Evolutionary conservation across 2,329 filamentous ascomycete species (phyloP), one percentile per base, ranked within the genome.

Genomic region (Pseudogymnoascus sp.): DNA sequence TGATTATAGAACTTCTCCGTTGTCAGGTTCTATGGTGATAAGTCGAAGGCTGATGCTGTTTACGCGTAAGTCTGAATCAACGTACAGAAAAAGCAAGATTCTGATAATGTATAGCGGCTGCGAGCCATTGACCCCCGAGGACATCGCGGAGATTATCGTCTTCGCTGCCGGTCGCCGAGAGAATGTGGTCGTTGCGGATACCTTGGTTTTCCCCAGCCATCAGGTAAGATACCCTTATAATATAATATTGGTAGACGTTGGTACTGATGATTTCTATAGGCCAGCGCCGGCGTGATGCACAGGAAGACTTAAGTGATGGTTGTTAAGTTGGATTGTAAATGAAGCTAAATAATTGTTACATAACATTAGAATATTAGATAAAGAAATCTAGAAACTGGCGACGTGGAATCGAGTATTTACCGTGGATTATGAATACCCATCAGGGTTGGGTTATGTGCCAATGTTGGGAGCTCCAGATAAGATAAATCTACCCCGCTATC

Each of bases 101-200:
- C 61, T 68, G 51, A 51, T 41, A 25, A 25, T 61, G 13, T 67
- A 67, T 67, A 90, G 87, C 65, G 89, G 88, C 62, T 88, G 85
- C 69, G 90, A 96, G 69, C 92, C 93, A 43, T 80, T 97, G 69
- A 96, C 92, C 0, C 90, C 90, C 0, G 90, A 95, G 61, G 93
- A 97, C 73, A 92, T 97, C 72, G 93, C 93, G 11, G 93, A 97
- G 78, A 83, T 96, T 31, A 82, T 96, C 36, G 92, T 97, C 6
- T 97, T 96, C 73, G 83, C 89, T 1, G 92, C 90, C 3, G 89
- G 89, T 3, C 84, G 93, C 71, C 85, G 89, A 70, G 91, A 96
- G 78, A 97, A 97, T 74, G 91, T 96, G 4, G 91, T 96, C 19
- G 77, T 97, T 69, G 93, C 93, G 19, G 93, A 97, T 77, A 89